Evolutionary conservation across 169 alveolate genomes (phyloP).

Genomic region (Cyclospora cayetanensis): DNA sequence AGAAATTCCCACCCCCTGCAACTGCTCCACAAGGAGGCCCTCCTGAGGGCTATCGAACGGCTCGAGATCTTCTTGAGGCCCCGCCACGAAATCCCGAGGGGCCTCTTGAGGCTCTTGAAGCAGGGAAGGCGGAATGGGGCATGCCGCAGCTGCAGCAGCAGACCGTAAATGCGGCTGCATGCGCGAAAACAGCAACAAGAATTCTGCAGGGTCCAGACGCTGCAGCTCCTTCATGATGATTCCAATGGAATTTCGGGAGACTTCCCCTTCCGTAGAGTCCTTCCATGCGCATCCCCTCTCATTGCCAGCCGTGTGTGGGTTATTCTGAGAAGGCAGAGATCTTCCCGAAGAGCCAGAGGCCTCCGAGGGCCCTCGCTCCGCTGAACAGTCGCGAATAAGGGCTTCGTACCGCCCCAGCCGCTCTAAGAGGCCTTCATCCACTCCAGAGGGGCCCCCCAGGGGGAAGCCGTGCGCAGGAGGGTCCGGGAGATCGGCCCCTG

Average conservation of each 20-base stretch:
- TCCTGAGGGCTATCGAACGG: no score
- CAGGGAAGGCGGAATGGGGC: background rate
- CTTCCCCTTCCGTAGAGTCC: background rate
- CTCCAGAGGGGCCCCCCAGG: background rate
- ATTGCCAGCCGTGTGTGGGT: background rate
- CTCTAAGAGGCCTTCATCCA: background rate
- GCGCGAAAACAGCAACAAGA: slow-evolving; percentile 34
- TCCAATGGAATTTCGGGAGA: background rate
- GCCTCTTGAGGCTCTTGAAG: background rate
- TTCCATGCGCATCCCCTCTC: background rate
- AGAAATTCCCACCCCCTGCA: background rate
- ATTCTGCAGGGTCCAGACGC: slow-evolving; percentile 50
- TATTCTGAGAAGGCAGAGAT: no score
- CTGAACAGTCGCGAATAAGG: background rate
- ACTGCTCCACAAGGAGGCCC: background rate
- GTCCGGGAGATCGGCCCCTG: background rate
- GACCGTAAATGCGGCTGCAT: slow-evolving; percentile 4
- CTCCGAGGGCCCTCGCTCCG: no score
- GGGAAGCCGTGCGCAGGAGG: background rate
- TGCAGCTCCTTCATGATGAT: slow-evolving; percentile 30
- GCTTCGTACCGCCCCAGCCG: background rate
- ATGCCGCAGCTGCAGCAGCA: slow-evolving; percentile 22
- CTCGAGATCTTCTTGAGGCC: background rate
- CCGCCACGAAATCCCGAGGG: background rate
- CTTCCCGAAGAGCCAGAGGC: background rate